Conservation (phyloP, 75 land plant species). For the Pseudotsuga menziesii region DNA sequence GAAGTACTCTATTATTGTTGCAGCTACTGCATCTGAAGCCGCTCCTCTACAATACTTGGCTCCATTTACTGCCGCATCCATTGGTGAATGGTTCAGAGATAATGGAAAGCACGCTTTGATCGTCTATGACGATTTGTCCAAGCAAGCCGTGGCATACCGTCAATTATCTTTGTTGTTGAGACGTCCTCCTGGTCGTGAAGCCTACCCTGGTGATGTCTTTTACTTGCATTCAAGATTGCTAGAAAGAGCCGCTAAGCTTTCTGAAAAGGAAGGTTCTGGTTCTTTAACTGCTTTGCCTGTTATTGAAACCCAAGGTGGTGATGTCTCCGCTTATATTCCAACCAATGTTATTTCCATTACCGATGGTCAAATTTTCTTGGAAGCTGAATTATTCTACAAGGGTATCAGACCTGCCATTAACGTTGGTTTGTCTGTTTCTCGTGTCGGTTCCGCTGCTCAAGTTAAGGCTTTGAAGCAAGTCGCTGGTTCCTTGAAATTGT, state of each 20-base stretch:
- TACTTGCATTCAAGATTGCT: background rate
- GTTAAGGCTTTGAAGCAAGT: background rate
- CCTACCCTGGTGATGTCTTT: background rate
- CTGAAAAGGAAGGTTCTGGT: too few species aligned
- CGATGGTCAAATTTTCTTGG: conserved; percentile 11
- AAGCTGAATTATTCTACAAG: background rate
- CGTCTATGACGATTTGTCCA: background rate
- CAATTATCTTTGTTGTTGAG: conserved; percentile 25
- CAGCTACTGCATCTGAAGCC: too few species aligned
- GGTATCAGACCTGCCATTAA: conserved; percentile 14
- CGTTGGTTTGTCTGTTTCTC: background rate
- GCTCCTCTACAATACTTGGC: too few species aligned
- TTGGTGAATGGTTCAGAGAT: too few species aligned
- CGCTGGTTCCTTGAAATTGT: background rate
- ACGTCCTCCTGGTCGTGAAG: background rate
- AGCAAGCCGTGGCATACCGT: conserved; percentile 13
- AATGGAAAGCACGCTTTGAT: background rate
- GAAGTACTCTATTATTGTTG: too few species aligned
- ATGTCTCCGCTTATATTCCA: conserved; percentile 21
- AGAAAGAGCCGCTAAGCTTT: background rate
- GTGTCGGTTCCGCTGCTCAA: background rate
- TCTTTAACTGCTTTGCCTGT: conserved; percentile 11
- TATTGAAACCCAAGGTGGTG: conserved; percentile 15
- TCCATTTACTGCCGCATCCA: too few species aligned
- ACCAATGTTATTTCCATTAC: conserved; percentile 23